These are phyloP conservation scores for Hanseniaspora gamundiae DNA, from an alignment of 1,139 yeast genomes.

Conservation along the genomic window DNA sequence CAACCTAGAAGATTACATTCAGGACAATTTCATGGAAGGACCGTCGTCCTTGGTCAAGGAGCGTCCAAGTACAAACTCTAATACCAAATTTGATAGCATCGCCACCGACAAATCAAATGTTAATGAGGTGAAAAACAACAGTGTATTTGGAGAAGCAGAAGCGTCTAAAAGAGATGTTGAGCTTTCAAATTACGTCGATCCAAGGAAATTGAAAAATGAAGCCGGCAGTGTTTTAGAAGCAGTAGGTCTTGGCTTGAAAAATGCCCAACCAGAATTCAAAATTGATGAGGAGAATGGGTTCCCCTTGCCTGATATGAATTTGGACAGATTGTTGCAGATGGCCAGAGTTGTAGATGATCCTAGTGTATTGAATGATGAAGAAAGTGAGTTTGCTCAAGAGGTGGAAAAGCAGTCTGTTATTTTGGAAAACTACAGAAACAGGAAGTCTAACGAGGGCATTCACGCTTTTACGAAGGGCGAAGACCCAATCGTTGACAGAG, in stretches of 20 bases:
- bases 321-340: slow-evolving; percentile 5
- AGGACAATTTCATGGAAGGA: neutral
- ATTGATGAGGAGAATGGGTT: neutral
- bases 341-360: slow-evolving; percentile 13
- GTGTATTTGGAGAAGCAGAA: neutral
- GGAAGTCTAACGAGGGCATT: neutral
- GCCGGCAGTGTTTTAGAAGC: neutral
- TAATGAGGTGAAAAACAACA: too few species aligned
- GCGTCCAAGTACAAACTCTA: too few species aligned
- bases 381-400: slow-evolving; percentile 3
- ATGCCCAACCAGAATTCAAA: neutral
- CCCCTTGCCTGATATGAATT: slow-evolving; percentile 3
- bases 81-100: too few species aligned
- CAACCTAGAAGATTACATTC: neutral
- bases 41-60: slow-evolving; percentile 7
- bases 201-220: neutral
- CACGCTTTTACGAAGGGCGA: neutral
- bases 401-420: slow-evolving; percentile 2
- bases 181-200: neutral
- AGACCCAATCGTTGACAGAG: slow-evolving; percentile 34
- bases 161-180: neutral
- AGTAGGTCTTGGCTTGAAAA: slow-evolving; percentile 4
- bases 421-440: neutral
- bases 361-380: slow-evolving; percentile 6
- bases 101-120: neutral